A percentile compares a stretch with the other conserved stretches of the same genome.
Conservation (phyloP, 176 grass and related monocot species). For the Dactylis glomerata region DNA sequence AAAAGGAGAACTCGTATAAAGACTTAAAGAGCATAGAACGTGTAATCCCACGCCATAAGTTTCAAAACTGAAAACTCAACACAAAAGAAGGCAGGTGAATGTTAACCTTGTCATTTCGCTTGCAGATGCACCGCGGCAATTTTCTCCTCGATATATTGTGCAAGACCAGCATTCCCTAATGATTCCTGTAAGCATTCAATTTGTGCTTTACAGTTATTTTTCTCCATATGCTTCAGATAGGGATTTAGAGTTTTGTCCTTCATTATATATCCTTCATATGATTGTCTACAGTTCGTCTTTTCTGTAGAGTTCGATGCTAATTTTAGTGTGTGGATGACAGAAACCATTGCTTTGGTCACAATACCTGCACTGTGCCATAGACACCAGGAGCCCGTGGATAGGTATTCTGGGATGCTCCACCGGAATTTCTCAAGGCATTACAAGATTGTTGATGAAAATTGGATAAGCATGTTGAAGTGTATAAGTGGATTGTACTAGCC, state of each 20-base stretch:
- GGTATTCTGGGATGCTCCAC: constrained; percentile 73
- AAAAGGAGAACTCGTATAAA: constrained; percentile 28
- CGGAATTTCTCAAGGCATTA: constrained; percentile 88
- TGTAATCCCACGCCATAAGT: background rate
- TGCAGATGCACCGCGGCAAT: no score
- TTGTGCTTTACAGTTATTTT: no score
- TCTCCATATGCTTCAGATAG: no score
- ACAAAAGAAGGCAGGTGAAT: constrained; percentile 25
- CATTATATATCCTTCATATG: no score
- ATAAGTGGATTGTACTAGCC: no score
- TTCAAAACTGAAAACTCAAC: background rate
- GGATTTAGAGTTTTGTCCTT: no score
- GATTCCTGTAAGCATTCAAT: no score
- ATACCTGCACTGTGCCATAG: constrained; percentile 86
- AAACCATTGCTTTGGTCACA: constrained; percentile 71
- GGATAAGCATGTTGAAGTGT: no score
- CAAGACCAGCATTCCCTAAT: no score
- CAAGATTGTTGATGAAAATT: constrained; percentile 90
- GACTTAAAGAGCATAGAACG: background rate
- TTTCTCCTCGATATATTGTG: no score
- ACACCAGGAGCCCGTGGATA: constrained; percentile 68
- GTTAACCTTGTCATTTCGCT: no score
- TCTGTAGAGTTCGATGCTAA: constrained; percentile 27
- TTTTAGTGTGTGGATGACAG: constrained; percentile 39
- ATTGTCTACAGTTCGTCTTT: background rate